A percentile compares a stretch with the other conserved stretches of the same genome.
Evolutionary conservation across 2,329 filamentous ascomycete species (phyloP).

Genomic region (Fulvia fulva): DNA sequence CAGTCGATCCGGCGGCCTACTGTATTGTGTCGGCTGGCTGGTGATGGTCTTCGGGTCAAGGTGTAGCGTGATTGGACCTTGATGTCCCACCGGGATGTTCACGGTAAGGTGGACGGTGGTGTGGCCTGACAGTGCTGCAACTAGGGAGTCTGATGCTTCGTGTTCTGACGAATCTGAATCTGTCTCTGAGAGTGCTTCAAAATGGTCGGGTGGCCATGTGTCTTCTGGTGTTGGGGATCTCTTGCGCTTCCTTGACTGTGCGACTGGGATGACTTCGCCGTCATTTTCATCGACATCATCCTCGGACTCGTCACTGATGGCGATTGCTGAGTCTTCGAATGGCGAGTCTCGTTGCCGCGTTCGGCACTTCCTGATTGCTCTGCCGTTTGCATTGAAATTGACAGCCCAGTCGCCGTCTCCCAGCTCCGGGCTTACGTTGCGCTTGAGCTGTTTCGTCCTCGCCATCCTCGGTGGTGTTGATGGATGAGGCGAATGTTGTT

Average conservation of each 20-base stretch:
- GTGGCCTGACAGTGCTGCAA: slow-evolving; percentile 5
- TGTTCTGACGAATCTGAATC: neutral
- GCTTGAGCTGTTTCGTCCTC: slow-evolving; percentile 16
- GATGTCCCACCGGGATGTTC: slow-evolving; percentile 44
- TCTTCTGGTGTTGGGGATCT: slow-evolving; percentile 26
- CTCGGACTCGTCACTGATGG: slow-evolving; percentile 35
- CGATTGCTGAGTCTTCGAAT: slow-evolving; percentile 39
- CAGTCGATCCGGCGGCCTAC: slow-evolving; percentile 7
- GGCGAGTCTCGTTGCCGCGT: slow-evolving; percentile 35
- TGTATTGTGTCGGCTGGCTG: neutral
- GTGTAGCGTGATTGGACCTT: slow-evolving; percentile 44
- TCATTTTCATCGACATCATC: slow-evolving; percentile 34
- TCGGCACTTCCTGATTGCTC: slow-evolving; percentile 39
- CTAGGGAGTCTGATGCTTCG: neutral
- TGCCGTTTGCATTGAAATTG: slow-evolving; percentile 40
- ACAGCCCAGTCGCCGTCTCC: slow-evolving; percentile 27
- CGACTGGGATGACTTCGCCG: slow-evolving; percentile 28
- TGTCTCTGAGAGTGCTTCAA: slow-evolving; percentile 17
- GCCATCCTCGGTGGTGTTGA: slow-evolving; percentile 12
- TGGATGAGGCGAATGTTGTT: slow-evolving; percentile 1
- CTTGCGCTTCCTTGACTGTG: slow-evolving; percentile 29
- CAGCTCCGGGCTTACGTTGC: slow-evolving; percentile 25
- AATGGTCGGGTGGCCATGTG: slow-evolving; percentile 18
- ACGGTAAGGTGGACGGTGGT: slow-evolving; percentile 41
- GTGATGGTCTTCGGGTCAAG: slow-evolving; percentile 31